A percentile compares a stretch with the other conserved stretches of the same genome.
Conservation (phyloP, 148 eudicot genomes). For the Rhododendron williamsianum region DNA sequence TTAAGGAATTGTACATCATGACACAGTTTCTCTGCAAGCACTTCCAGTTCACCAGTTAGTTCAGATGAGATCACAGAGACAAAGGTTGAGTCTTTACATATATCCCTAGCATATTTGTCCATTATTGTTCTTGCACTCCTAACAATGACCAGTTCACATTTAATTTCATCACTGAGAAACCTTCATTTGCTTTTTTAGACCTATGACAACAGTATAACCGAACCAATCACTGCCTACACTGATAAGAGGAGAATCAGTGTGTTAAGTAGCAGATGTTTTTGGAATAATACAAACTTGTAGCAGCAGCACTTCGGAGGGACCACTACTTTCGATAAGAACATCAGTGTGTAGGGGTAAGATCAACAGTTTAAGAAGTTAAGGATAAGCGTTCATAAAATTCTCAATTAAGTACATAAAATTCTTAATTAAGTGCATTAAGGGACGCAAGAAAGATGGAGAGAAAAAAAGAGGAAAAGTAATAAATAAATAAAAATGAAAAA, state of each 20-base stretch:
- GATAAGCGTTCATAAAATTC: neutral
- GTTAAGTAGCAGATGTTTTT: neutral
- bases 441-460: neutral
- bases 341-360: neutral
- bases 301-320: neutral
- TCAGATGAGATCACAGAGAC: neutral
- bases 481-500: neutral
- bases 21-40: neutral
- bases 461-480: neutral
- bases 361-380: neutral
- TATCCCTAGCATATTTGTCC: neutral
- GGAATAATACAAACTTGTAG: neutral
- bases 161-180: neutral
- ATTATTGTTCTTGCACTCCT: neutral
- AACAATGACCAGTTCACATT: neutral
- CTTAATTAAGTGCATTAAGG: too few species aligned
- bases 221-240: neutral
- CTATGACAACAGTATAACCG: neutral
- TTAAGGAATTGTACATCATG: neutral
- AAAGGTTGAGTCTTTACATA: neutral
- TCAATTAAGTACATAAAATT: neutral
- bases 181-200: neutral
- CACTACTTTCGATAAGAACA: neutral
- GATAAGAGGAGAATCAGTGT: neutral
- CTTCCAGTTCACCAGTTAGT: neutral